Conservation (phyloP, 495 filamentous ascomycete species). For the Recurvomyces mirabilis region DNA sequence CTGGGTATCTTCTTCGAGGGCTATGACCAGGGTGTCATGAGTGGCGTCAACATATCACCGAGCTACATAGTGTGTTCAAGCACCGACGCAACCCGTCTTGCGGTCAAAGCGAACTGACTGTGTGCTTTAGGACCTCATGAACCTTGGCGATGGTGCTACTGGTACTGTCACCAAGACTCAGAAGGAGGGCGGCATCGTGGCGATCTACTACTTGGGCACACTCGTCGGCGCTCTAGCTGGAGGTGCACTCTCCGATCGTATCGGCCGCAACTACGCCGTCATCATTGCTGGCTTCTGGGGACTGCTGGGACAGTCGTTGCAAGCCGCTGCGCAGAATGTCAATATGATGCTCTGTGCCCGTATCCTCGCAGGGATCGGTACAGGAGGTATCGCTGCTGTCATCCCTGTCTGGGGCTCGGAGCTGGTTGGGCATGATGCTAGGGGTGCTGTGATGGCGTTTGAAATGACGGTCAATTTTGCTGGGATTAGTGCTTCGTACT, state of each 20-base stretch:
- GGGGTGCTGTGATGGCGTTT: conserved; percentile 57
- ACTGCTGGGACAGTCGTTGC: conserved; percentile 1
- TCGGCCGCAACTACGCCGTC: conserved; percentile 11
- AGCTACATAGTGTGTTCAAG: too few species aligned
- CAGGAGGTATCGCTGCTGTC: conserved; percentile 56
- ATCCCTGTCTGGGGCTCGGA: conserved; percentile 61
- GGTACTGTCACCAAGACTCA: conserved; percentile 47
- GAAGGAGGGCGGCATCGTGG: conserved; percentile 56
- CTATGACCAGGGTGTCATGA: conserved; percentile 45
- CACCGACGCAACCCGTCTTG: too few species aligned
- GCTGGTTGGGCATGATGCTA: conserved; percentile 51
- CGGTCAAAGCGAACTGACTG: too few species aligned
- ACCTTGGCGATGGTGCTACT: conserved; percentile 27
- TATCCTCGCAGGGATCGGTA: conserved; percentile 53
- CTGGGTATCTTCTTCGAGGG: conserved; percentile 45
- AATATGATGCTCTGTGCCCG: conserved; percentile 54
- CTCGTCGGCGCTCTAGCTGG: conserved; percentile 39
- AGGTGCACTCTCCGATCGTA: conserved; percentile 6
- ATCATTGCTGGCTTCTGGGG: conserved; percentile 8
- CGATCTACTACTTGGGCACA: conserved; percentile 61
- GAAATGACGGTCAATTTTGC: conserved; percentile 62
- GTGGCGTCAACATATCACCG: conserved; percentile 38
- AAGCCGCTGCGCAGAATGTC: conserved; percentile 44
- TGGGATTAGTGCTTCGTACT: conserved; percentile 39
- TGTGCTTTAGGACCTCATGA: conserved; percentile 29